phyloP scores from a whole-genome alignment of 768 basidiomycete genomes.

The Tulasnella calospora region DNA sequence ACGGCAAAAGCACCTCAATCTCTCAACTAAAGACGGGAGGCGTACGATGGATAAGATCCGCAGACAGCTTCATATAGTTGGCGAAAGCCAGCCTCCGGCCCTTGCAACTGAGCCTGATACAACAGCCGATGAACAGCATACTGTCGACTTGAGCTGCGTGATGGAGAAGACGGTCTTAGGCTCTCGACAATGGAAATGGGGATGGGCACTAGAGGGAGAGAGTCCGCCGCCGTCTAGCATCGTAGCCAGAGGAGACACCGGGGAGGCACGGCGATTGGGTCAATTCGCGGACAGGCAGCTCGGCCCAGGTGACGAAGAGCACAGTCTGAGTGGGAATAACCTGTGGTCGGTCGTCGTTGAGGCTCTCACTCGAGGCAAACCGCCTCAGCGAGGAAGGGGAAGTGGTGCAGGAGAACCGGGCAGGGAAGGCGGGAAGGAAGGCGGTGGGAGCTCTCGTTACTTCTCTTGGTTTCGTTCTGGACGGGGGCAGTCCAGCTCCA shows the following conservation, averaged over 20 bases:
- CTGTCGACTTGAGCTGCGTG: slow-evolving; percentile 2
- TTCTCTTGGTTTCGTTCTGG: slow-evolving; percentile 4
- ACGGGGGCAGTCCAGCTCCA: not conserved
- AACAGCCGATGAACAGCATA: slow-evolving; percentile 31
- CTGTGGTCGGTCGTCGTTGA: slow-evolving; percentile 66
- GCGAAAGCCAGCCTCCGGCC: slow-evolving; percentile 22
- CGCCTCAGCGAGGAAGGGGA: not conserved
- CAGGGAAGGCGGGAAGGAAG: not conserved
- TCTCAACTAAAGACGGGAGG: slow-evolving; percentile 57
- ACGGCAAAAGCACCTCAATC: slow-evolving; percentile 59
- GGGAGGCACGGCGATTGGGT: slow-evolving; percentile 68
- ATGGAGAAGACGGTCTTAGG: slow-evolving; percentile 40
- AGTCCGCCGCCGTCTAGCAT: slow-evolving; percentile 88
- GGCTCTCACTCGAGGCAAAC: slow-evolving; percentile 46
- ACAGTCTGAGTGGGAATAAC: slow-evolving; percentile 58
- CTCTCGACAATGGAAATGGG: slow-evolving; percentile 63
- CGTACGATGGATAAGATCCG: slow-evolving; percentile 49
- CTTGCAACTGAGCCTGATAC: slow-evolving; percentile 33
- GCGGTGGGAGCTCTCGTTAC: not conserved
- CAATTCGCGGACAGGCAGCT: slow-evolving; percentile 66
- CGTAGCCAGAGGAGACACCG: slow-evolving; percentile 42
- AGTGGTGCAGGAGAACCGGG: not conserved
- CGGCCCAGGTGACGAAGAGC: slow-evolving; percentile 48
- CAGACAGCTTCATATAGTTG: slow-evolving; percentile 32
- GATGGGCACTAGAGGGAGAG: slow-evolving; percentile 81